phyloP scores from a whole-genome alignment of 768 basidiomycete species.

The Termitomyces sp. region DNA sequence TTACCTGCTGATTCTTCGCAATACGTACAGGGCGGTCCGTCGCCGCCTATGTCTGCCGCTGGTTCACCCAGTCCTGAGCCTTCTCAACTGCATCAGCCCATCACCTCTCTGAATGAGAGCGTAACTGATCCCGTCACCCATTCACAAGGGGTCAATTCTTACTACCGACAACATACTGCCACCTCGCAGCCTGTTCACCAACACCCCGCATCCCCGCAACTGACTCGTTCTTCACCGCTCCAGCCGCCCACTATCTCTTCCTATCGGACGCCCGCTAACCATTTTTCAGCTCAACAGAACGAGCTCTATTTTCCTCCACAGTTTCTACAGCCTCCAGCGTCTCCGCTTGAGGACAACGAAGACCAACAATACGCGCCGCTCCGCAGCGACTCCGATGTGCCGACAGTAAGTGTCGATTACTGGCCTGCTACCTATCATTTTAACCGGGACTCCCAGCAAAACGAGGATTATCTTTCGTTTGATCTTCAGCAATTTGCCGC shows the following conservation, averaged over 20 bases:
- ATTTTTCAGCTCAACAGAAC: background rate
- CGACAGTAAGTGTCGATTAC: background rate
- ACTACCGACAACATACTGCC: constrained; percentile 5
- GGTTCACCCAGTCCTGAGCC: constrained; percentile 36
- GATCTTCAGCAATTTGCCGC: constrained; percentile 9
- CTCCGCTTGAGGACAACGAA: background rate
- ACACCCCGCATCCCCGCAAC: background rate
- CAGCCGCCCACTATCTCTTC: background rate
- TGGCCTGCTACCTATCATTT: background rate
- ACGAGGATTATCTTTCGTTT: constrained; percentile 6
- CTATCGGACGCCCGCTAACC: background rate
- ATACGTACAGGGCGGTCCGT: constrained; percentile 39
- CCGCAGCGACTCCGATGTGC: background rate
- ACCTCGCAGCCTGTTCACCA: background rate
- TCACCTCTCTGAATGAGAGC: constrained; percentile 1
- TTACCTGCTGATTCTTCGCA: constrained; percentile 19
- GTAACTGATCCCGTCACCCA: background rate
- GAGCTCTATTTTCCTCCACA: constrained; percentile 3
- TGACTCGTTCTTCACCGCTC: background rate
- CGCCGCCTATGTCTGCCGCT: constrained; percentile 48
- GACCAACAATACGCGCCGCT: constrained; percentile 7
- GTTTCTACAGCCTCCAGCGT: background rate
- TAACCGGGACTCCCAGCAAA: constrained; percentile 3
- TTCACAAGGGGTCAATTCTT: background rate
- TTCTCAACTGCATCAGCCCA: constrained; percentile 1